Conservation (phyloP, 257 asterid species). For the Lantana camara region DNA sequence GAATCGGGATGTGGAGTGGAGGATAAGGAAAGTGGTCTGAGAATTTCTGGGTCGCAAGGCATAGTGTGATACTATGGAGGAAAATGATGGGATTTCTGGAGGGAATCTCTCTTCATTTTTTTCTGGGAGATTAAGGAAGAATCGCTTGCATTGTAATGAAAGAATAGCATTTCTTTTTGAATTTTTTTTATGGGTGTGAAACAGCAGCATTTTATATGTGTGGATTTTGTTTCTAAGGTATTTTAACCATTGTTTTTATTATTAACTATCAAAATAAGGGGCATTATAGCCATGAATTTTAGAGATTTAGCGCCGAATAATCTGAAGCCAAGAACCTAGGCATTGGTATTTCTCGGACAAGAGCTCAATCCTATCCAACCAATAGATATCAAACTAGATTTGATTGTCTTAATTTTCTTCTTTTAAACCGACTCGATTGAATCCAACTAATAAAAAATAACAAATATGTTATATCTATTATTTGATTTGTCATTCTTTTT, state of each 20-base stretch:
- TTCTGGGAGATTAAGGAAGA: conserved; percentile 9
- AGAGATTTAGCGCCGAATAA: conserved; percentile 36
- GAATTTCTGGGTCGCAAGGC: conserved; percentile 29
- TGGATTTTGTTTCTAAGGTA: conserved; percentile 37
- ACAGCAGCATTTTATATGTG: conserved; percentile 15
- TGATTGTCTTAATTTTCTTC: too few species aligned
- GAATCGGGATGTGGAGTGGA: conserved; percentile 30
- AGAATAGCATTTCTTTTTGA: too few species aligned
- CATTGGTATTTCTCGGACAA: not conserved
- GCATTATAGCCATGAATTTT: conserved; percentile 27
- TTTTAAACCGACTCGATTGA: too few species aligned
- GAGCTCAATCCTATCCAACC: too few species aligned
- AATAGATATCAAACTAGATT: too few species aligned
- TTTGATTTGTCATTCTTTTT: too few species aligned
- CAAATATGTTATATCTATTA: too few species aligned
- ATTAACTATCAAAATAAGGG: conserved; percentile 36
- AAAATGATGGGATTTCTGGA: not conserved
- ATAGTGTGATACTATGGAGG: conserved; percentile 22
- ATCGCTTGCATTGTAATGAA: conserved; percentile 2
- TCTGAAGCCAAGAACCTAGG: conserved; percentile 39
- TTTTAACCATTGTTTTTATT: conserved; percentile 43
- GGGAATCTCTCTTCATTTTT: conserved; percentile 26
- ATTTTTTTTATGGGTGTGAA: too few species aligned
- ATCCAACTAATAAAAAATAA: too few species aligned
- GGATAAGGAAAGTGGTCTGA: conserved; percentile 44